Base-by-base conservation (phyloP, 2,329 filamentous ascomycete genomes). In the Metarhizium guizhouense region DNA sequence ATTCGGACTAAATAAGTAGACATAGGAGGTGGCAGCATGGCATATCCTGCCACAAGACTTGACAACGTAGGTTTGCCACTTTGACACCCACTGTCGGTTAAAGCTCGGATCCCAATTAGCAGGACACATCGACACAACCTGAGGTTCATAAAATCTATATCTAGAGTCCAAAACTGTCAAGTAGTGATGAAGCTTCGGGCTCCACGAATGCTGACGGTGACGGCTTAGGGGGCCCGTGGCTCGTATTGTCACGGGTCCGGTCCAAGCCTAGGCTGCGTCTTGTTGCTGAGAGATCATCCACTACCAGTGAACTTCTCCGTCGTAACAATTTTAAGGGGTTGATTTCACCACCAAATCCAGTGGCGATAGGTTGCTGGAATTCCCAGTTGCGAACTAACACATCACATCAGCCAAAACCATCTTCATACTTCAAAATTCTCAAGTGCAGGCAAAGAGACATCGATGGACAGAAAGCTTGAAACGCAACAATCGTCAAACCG, bases 161-260 rank as follows among this genome's bases (percentile, higher is more conserved):
- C 63, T 63, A 97, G 67, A 97, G 94, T 1, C 93, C 93, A 79
- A 97, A 97, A 68, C 83, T 92, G 76, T 97, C 93, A 63, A 97
- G 76, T 66, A 99, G 72, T 57, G 90, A 93, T 68, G 83, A 90
- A 32, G 88, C 81, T 73, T 95, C 91, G n/a, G 94, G 94, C 70
- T 99, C 94, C 63, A 95, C 81, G 68, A 97, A 97, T 59, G 86
- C 84, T 20, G 87, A 90, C 1, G 90, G 84, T 16, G 85, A 79
- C 14, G 81, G 78, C 64, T 86, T 80, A 30, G 71, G 64, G 29
- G 34, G 48, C 38, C 16, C 52, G 29, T 13, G 38, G 51, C 11
- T 51, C 45, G 50, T 47, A 18, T 13, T 34, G 13, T 52, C 34
- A 8, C 51, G 38, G 14, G 52, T 72, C 65, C 68, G 25, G 25